Conservation (phyloP, 345 rosid genomes). For the Mercurialis annua region DNA sequence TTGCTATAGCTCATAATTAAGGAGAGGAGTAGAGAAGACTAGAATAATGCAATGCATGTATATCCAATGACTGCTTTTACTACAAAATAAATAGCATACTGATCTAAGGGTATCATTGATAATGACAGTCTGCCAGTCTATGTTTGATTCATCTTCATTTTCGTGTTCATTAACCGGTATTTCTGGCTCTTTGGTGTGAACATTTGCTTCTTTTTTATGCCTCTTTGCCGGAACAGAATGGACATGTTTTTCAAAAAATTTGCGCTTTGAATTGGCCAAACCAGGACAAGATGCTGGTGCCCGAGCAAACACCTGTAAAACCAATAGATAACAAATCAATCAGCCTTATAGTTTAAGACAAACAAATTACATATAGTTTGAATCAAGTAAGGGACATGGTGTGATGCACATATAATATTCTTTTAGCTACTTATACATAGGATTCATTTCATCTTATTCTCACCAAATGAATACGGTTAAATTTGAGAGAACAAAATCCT, state of each 20-base stretch:
- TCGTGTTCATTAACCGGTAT: background rate
- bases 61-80: no score
- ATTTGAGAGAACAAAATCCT: no score
- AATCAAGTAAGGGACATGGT: background rate
- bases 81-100: no score
- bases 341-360: background rate
- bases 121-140: background rate
- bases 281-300: background rate
- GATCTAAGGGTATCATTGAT: background rate
- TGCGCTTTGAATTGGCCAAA: background rate
- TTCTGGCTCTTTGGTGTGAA: background rate
- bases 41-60: background rate
- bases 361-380: background rate
- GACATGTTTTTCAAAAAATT: background rate
- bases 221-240: background rate
- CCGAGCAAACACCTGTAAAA: background rate
- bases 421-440: no score
- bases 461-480: no score
- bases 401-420: no score
- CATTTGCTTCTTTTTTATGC: background rate
- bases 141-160: background rate
- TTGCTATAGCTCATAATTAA: background rate
- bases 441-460: no score
- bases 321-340: background rate
- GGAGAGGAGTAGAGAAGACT: background rate